These are phyloP conservation scores for Aspergillus amoenus DNA, from an alignment of 2,329 filamentous ascomycete species.

Conservation along the genomic window DNA sequence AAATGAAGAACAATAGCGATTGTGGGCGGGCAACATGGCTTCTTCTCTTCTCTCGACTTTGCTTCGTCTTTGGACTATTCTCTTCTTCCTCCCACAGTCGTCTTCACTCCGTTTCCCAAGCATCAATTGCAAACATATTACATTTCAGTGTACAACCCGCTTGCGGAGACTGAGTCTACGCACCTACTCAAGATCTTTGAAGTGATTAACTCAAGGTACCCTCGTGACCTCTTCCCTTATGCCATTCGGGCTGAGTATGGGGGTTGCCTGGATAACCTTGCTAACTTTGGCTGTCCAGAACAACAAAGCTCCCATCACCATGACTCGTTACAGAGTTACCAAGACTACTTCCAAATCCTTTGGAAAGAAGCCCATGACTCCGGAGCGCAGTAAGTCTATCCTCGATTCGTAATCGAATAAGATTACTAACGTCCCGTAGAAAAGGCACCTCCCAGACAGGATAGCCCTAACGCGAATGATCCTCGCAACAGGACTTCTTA, in stretches of 20 bases:
- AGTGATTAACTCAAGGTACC: background rate
- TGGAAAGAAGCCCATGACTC: background rate
- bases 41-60: background rate
- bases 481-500: constrained; percentile 14
- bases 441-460: constrained; percentile 11
- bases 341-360: background rate
- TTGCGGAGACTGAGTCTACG: background rate
- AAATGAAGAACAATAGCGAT: constrained; percentile 9
- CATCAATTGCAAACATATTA: background rate
- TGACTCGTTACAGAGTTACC: background rate
- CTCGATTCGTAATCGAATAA: background rate
- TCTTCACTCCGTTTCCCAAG: background rate
- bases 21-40: background rate
- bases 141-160: background rate
- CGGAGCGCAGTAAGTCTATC: background rate
- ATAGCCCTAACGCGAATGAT: constrained; percentile 12
- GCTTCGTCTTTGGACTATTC: background rate
- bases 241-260: background rate
- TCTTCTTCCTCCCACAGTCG: background rate
- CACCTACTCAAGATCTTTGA: background rate
- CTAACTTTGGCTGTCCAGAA: background rate
- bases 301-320: background rate
- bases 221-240: background rate
- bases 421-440: background rate
- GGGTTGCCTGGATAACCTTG: background rate